Evolutionary conservation across 495 filamentous ascomycete species (phyloP).

Genomic region (Staphylotrichum longicolle): DNA sequence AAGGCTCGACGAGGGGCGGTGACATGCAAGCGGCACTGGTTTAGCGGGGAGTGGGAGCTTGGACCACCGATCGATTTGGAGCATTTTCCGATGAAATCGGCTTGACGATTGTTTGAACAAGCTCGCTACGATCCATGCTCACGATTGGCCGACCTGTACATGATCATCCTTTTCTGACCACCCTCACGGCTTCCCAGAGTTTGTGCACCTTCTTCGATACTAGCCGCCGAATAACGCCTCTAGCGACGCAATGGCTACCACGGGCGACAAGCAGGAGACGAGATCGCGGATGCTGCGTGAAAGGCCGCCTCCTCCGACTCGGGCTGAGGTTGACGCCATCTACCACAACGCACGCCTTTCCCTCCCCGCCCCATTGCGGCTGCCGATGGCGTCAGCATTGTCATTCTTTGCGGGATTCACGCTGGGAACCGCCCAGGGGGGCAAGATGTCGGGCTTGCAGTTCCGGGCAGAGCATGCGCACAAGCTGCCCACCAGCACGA

Average conservation of each 20-base stretch:
- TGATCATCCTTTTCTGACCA: not conserved
- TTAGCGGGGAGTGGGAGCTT: conserved; percentile 22
- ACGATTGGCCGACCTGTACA: no score
- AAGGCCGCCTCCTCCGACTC: conserved; percentile 6
- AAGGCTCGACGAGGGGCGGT: not conserved
- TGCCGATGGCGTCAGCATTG: conserved; percentile 57
- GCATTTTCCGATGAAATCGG: conserved; percentile 6
- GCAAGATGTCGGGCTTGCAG: conserved; percentile 66
- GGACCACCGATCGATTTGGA: conserved; percentile 19
- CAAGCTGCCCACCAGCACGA: conserved; percentile 72
- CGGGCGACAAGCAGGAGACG: not conserved
- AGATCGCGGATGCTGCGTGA: not conserved
- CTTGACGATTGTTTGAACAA: no score
- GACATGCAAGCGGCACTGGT: not conserved
- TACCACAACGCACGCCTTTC: conserved; percentile 56
- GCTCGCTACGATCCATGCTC: no score
- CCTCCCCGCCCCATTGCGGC: conserved; percentile 55
- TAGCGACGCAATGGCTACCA: conserved; percentile 4
- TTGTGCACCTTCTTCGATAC: not conserved
- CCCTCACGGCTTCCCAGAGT: not conserved
- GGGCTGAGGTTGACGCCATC: conserved; percentile 24
- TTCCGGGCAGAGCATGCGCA: conserved; percentile 95
- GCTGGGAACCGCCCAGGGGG: conserved; percentile 71
- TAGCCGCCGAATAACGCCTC: not conserved
- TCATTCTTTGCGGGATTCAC: conserved; percentile 63